Evolutionary conservation across 2,329 filamentous ascomycete genomes (phyloP).

Genomic region (Fusarium veterinarium): DNA sequence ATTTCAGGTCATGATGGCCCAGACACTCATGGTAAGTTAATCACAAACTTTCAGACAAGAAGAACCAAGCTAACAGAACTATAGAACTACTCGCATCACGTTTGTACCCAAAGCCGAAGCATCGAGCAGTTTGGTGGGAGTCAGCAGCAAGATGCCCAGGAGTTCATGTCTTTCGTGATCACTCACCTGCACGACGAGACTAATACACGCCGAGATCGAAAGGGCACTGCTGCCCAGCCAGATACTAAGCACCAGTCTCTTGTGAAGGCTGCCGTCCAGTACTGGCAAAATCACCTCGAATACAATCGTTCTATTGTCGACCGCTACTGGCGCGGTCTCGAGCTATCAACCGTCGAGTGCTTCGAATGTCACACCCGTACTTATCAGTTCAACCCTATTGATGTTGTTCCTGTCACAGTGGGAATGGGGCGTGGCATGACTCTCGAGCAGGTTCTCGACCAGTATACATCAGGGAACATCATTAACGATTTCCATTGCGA

Average conservation of each 20-base stretch:
- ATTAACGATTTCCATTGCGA: slow-evolving; percentile 80
- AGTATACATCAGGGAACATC: slow-evolving; percentile 75
- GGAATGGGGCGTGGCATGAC: slow-evolving; percentile 47
- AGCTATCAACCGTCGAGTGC: slow-evolving; percentile 78
- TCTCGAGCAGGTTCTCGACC: slow-evolving; percentile 73
- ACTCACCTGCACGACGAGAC: slow-evolving; percentile 88
- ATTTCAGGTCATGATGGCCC: slow-evolving; percentile 62
- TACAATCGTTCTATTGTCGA: slow-evolving; percentile 81
- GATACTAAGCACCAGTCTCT: slow-evolving; percentile 49
- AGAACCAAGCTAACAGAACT: slow-evolving; percentile 35
- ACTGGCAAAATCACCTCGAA: slow-evolving; percentile 78
- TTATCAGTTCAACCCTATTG: slow-evolving; percentile 58
- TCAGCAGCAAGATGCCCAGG: slow-evolving; percentile 89
- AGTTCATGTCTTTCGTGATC: slow-evolving; percentile 87
- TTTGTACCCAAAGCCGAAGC: slow-evolving; percentile 48
- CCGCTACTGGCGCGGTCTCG: slow-evolving; percentile 82
- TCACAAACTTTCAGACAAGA: neutral
- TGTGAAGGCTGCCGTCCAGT: slow-evolving; percentile 72
- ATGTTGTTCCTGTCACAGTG: slow-evolving; percentile 65
- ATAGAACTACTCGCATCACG: slow-evolving; percentile 65
- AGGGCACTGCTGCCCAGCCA: slow-evolving; percentile 48
- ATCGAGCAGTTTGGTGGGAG: slow-evolving; percentile 72
- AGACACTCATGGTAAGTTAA: slow-evolving; percentile 67
- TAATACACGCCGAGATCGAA: slow-evolving; percentile 67
- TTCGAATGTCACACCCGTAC: slow-evolving; percentile 65